phyloP scores from a whole-genome alignment of 495 filamentous ascomycete species.

The Neurospora pannonica region DNA sequence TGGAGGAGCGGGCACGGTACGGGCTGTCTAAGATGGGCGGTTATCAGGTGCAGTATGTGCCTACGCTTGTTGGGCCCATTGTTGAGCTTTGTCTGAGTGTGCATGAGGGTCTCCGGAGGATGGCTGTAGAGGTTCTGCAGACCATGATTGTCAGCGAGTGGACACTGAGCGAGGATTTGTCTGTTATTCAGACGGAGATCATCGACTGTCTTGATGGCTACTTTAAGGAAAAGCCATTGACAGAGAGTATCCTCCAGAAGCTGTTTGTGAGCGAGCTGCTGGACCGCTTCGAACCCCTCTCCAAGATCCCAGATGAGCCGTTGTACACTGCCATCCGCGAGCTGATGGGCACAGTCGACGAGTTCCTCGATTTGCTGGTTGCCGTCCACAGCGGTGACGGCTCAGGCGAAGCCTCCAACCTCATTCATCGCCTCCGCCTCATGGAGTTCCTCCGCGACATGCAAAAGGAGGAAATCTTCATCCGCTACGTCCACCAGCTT shows the following conservation, averaged over 20 bases:
- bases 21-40: slow-evolving; percentile 80
- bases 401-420: slow-evolving; percentile 63
- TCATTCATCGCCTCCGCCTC: slow-evolving; percentile 77
- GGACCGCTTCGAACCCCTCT: slow-evolving; percentile 65
- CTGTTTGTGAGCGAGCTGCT: slow-evolving; percentile 83
- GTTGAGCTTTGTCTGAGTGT: slow-evolving; percentile 92
- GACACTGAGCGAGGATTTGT: slow-evolving; percentile 89
- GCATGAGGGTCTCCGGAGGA: slow-evolving; percentile 79
- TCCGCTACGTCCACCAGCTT: slow-evolving; percentile 92
- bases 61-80: slow-evolving; percentile 79
- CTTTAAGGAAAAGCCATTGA: slow-evolving; percentile 81
- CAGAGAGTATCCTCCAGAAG: slow-evolving; percentile 83
- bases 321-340: slow-evolving; percentile 67
- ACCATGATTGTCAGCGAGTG: slow-evolving; percentile 99
- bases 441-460: slow-evolving; percentile 98
- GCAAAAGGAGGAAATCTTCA: slow-evolving; percentile 95
- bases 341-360: slow-evolving; percentile 75
- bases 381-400: slow-evolving; percentile 81
- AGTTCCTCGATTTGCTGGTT: slow-evolving; percentile 82
- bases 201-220: slow-evolving; percentile 90
- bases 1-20: slow-evolving; percentile 63
- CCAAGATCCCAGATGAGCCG: slow-evolving; percentile 55
- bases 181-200: slow-evolving; percentile 89
- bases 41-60: slow-evolving; percentile 97
- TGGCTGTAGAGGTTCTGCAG: slow-evolving; percentile 86